These are phyloP conservation scores for Agaricus bisporus DNA, from an alignment of 768 basidiomycete genomes.

Conservation along the genomic window DNA sequence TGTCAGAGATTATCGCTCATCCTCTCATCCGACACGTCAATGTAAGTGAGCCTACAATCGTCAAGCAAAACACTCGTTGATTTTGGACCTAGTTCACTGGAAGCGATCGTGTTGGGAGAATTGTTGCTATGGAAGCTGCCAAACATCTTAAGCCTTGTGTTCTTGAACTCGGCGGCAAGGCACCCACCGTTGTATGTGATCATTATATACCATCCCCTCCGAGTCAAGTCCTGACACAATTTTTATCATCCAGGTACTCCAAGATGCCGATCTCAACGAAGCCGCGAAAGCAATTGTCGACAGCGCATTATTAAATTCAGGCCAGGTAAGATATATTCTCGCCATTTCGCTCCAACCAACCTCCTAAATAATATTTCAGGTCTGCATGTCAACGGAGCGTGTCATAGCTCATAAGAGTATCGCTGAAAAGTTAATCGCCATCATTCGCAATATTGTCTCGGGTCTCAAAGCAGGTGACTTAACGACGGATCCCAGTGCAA, in stretches of 20 bases:
- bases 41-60: constrained; percentile 21
- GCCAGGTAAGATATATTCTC: constrained; percentile 22
- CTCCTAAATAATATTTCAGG: constrained; percentile 17
- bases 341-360: too few species aligned
- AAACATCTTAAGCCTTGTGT: constrained; percentile 50
- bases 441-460: constrained; percentile 25
- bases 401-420: constrained; percentile 44
- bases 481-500: constrained; percentile 18
- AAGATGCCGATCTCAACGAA: constrained; percentile 45
- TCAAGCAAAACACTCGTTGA: background rate
- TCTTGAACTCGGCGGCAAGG: constrained; percentile 51
- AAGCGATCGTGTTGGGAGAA: constrained; percentile 45
- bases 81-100: constrained; percentile 43
- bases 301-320: constrained; percentile 40
- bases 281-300: constrained; percentile 45
- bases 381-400: constrained; percentile 56
- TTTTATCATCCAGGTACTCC: constrained; percentile 31
- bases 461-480: constrained; percentile 35
- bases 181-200: constrained; percentile 41
- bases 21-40: constrained; percentile 48
- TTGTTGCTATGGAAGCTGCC: constrained; percentile 48
- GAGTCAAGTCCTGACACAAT: background rate
- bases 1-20: constrained; percentile 49
- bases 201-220: background rate
- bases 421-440: constrained; percentile 27